Evolutionary conservation across 2,329 filamentous ascomycete species (phyloP), one percentile per base, ranked within the genome.

Genomic region (Talaromyces rugulosus): DNA sequence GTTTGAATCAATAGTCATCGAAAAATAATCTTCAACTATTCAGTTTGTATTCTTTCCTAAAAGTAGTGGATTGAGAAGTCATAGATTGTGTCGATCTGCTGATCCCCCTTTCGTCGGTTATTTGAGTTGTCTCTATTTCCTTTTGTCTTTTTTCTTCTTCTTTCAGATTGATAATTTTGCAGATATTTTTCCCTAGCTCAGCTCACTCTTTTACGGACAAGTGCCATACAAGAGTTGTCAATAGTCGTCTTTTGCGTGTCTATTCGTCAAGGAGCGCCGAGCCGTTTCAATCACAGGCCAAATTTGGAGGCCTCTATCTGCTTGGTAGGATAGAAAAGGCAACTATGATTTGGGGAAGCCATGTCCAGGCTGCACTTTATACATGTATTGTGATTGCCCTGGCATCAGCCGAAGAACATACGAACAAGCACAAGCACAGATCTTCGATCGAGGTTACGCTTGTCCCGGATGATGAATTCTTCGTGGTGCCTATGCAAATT

Each of bases 401-500:
- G 28, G 50, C 50, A 7, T 53, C 12, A 6, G 18, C 50, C 28
- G 14, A 51, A 51, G 44, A 51, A 28, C 50, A 53, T 3, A 53
- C 50, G 5, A 53, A 8, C 50, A n/a, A 28, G 44, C 18, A 53
- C 6, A 53, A 53, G 14, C 12, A 53, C 30, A 53, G 11, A 31
- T 28, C 50, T 31, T 53, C 50, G 14, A 53, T 53, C 50, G 28
- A 53, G 28, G 50, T 53, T 16, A 79, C 75, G 12, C 82, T 82
- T 0, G 73, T 81, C 63, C 66, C 74, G 14, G 74, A 79, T 53
- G 86, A 88, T 64, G 75, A 77, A 2, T 81, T 87, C 69, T 89
- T 87, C 61, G 76, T 87, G 33, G 81, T 83, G 62, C 85, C 87
- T 0, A 84, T 92, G 51, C 80, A 78, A 2, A 78, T 92, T 63